phyloP scores from a whole-genome alignment of 2,329 filamentous ascomycete species.

The Neonectria neomacrospora region DNA sequence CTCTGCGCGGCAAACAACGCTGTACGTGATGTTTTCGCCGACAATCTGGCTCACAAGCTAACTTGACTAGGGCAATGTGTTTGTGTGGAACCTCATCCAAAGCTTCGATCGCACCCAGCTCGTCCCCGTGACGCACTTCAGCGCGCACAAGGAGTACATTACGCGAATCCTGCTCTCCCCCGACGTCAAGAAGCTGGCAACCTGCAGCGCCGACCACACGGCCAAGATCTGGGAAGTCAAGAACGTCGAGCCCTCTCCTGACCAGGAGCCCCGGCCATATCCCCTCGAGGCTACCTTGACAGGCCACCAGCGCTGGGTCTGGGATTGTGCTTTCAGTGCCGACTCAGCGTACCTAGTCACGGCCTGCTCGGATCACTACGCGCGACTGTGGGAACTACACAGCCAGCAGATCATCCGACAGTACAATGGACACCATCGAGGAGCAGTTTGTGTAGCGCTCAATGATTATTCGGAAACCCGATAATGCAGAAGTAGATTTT shows the following conservation, averaged over 20 bases:
- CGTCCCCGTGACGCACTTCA: conserved; percentile 87
- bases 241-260: conserved; percentile 68
- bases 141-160: conserved; percentile 91
- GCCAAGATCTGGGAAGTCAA: conserved; percentile 95
- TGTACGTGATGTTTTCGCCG: conserved; percentile 59
- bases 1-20: conserved; percentile 93
- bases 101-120: conserved; percentile 84
- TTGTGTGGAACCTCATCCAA: conserved; percentile 94
- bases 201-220: conserved; percentile 91
- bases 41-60: conserved; percentile 2
- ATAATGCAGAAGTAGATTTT: conserved; percentile 29
- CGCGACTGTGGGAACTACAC: conserved; percentile 87
- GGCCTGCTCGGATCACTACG: conserved; percentile 93
- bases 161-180: conserved; percentile 91
- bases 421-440: conserved; percentile 94
- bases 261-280: conserved; percentile 67
- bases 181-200: conserved; percentile 93
- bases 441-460: conserved; percentile 90
- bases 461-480: conserved; percentile 81
- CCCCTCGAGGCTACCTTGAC: conserved; percentile 87
- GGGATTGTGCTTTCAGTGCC: conserved; percentile 95
- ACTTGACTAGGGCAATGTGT: conserved; percentile 82
- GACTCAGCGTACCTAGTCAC: conserved; percentile 94
- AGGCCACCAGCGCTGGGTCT: conserved; percentile 95
- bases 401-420: conserved; percentile 92